Base-by-base conservation (phyloP, 139 green algal species). In the Haematococcus lacustris region DNA sequence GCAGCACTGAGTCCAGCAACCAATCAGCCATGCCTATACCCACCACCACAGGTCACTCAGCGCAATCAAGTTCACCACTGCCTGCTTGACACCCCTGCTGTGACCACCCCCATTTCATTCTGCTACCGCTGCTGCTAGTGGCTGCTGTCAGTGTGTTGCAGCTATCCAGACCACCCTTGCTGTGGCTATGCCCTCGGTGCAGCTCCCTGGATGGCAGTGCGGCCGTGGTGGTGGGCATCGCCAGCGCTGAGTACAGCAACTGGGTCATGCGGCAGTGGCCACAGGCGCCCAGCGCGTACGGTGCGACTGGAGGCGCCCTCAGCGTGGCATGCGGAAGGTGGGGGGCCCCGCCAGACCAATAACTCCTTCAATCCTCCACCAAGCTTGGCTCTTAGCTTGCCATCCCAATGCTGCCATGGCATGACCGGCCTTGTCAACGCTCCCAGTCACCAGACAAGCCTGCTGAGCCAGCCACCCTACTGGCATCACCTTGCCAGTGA, bases 191-290 rank as follows among this genome's bases (percentile, higher is more conserved):
- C 7, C 34, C 70, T 37, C 4, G 32, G n/a, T 66, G 68, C 59
- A 65, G 70, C 23, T 37, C 33, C 28, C 30, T 82, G 66, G 71
- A 66, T 0, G 38, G 40, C 0, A 17, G 65, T 0, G 74, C 76
- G 2, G 80, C 78, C 39, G 85, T 94, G 28, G 80, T 76, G 2
- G 80, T 95, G 6, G 90, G 89, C 35, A 94, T 94, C 57, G 90
- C 90, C 7, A 88, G 77, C 4, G 90, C 89, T 5, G 89, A 94
- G 80, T 94, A 94, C 81, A 93, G 87, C 81, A 90, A 89, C 73
- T 85, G 83, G 68, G 68, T 79, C 17, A 32, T 80, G 68, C 40
- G 74, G 2, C 68, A 68, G n/a, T n/a, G n/a, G n/a, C 32, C 59
- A 0, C 33, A 47, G 2, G 40, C 68, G 28, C 71, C 80, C 34